phyloP scores from a whole-genome alignment of 306 rosid species.

The Castanea sativa region DNA sequence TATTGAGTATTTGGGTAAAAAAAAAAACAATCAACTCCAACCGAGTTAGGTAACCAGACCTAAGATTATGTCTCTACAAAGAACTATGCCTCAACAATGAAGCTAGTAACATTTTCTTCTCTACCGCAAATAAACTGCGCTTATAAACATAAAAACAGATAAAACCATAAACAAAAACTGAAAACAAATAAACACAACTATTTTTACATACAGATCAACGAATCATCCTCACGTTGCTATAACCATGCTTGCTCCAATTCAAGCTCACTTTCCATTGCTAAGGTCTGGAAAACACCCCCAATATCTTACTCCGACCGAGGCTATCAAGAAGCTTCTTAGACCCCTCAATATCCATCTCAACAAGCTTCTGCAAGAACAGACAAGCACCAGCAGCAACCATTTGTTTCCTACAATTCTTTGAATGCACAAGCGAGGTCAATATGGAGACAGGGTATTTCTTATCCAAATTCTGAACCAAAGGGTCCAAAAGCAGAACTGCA shows the following conservation, averaged over 20 bases:
- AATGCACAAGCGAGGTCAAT: constrained; percentile 54
- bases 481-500: constrained; percentile 73
- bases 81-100: constrained; percentile 2
- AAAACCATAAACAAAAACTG: constrained; percentile 13
- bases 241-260: constrained; percentile 10
- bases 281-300: constrained; percentile 89
- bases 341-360: constrained; percentile 70
- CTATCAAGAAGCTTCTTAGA: constrained; percentile 77
- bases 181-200: constrained; percentile 19
- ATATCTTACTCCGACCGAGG: constrained; percentile 83
- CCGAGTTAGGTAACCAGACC: constrained; percentile 43
- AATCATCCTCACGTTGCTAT: constrained; percentile 30
- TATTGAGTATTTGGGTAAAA: constrained; percentile 17
- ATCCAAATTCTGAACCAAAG: constrained; percentile 60
- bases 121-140: constrained; percentile 25
- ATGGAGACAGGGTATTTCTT: constrained; percentile 77
- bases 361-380: constrained; percentile 63
- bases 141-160: constrained; percentile 18
- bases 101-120: constrained; percentile 17
- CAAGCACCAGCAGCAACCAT: constrained; percentile 82
- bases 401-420: constrained; percentile 70
- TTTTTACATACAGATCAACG: constrained; percentile 38
- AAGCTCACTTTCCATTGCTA: constrained; percentile 24
- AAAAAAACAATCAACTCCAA: constrained; percentile 6
- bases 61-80: constrained; percentile 27